Conservation (phyloP, 202 grass and related monocot genomes). For the Panicum hallii region DNA sequence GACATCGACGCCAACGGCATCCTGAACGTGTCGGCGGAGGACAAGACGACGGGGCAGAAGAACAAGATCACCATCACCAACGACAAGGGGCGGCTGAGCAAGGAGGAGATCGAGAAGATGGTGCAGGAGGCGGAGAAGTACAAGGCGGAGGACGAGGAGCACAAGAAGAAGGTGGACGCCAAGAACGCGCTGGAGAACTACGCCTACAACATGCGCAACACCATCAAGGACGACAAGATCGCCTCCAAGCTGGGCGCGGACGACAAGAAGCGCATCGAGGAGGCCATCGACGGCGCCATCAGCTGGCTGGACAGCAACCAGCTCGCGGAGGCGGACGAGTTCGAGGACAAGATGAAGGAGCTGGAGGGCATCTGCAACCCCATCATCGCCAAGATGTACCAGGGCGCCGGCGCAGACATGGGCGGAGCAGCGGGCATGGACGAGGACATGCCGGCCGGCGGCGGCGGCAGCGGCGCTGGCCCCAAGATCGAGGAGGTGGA, state of each 20-base stretch:
- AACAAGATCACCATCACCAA: conserved; percentile 98
- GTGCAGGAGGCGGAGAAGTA: conserved; percentile 92
- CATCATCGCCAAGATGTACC: conserved; percentile 96
- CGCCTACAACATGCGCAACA: conserved; percentile 97
- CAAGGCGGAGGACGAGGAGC: conserved; percentile 88
- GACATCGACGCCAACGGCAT: conserved; percentile 97
- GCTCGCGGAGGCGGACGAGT: conserved; percentile 83
- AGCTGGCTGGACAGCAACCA: conserved; percentile 78
- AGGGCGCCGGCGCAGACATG: conserved; percentile 56
- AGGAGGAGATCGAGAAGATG: conserved; percentile 99
- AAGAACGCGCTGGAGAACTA: conserved; percentile 94
- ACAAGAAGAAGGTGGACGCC: conserved; percentile 93
- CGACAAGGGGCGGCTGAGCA: conserved; percentile 88
- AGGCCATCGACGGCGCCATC: conserved; percentile 68
- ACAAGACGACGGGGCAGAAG: conserved; percentile 91
- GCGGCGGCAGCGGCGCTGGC: conserved; percentile 55
- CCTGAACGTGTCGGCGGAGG: conserved; percentile 85
- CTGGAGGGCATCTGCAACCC: conserved; percentile 91
- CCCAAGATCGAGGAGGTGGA: conserved; percentile 98
- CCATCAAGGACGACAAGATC: conserved; percentile 91
- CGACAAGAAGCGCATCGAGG: conserved; percentile 89
- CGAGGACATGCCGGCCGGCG: conserved; percentile 55
- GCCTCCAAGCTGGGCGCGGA: conserved; percentile 64
- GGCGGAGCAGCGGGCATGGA: conserved; percentile 60
- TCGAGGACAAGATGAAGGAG: conserved; percentile 99